Conservation (phyloP, 768 basidiomycete species). For the Imleria badia region DNA sequence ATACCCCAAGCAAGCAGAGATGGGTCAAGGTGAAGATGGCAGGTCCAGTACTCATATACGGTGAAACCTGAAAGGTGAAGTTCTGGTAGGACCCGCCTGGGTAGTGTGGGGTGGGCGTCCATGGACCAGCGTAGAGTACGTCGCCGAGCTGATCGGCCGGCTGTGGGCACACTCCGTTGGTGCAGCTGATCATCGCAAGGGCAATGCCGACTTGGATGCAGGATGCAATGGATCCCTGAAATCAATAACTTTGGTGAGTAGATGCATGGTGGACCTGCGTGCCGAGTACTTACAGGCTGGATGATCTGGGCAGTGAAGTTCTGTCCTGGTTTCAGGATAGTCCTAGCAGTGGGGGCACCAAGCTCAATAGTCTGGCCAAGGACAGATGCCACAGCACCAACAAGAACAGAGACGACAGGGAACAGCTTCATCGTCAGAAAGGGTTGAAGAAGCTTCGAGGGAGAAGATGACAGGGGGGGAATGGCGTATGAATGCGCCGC, state of each 20-base stretch:
- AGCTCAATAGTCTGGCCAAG: constrained; percentile 31
- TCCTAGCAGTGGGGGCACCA: constrained; percentile 21
- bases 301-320: constrained; percentile 20
- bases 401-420: not conserved
- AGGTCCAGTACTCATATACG: constrained; percentile 11
- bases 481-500: not conserved
- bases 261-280: not conserved
- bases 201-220: constrained; percentile 33
- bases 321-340: constrained; percentile 15
- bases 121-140: constrained; percentile 31
- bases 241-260: not conserved
- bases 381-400: constrained; percentile 4
- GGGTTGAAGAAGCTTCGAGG: not conserved
- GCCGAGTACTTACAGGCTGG: constrained; percentile 18
- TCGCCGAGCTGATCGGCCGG: constrained; percentile 20
- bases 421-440: constrained; percentile 18
- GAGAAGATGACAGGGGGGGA: not conserved
- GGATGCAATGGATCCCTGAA: constrained; percentile 18
- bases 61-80: constrained; percentile 21
- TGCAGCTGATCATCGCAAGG: constrained; percentile 22
- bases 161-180: constrained; percentile 22
- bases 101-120: constrained; percentile 20
- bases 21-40: constrained; percentile 33
- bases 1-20: constrained; percentile 30
- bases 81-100: constrained; percentile 29